phyloP scores from a whole-genome alignment of 345 rosid genomes.

The thale cress (Arabidopsis thaliana) region DNA sequence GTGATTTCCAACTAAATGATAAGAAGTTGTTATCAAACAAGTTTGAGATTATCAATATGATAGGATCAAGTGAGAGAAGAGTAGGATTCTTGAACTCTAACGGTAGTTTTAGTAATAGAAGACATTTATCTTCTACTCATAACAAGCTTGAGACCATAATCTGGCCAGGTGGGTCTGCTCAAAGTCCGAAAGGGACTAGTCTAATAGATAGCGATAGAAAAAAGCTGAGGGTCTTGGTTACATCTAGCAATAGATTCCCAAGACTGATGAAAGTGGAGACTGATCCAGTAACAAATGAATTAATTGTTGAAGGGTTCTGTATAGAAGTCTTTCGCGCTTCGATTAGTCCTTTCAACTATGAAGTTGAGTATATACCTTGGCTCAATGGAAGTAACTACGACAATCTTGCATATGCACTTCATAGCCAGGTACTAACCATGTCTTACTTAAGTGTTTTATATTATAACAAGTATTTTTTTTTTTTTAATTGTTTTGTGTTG shows the following conservation, averaged over 20 bases:
- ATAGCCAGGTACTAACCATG: slow-evolving; percentile 33
- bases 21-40: slow-evolving; percentile 30
- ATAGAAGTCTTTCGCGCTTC: slow-evolving; percentile 36
- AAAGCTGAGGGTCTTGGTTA: slow-evolving; percentile 48
- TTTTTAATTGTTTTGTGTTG: not conserved
- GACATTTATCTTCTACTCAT: slow-evolving; percentile 24
- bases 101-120: slow-evolving; percentile 35
- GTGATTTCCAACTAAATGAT: slow-evolving; percentile 36
- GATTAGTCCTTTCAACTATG: slow-evolving; percentile 35
- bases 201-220: not conserved
- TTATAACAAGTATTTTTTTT: not conserved
- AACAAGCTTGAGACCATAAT: slow-evolving; percentile 36
- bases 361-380: slow-evolving; percentile 37
- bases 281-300: slow-evolving; percentile 26
- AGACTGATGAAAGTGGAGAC: slow-evolving; percentile 25
- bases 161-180: slow-evolving; percentile 50
- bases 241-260: slow-evolving; percentile 40
- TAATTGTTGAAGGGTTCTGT: slow-evolving; percentile 27
- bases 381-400: slow-evolving; percentile 29
- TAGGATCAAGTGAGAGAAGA: slow-evolving; percentile 39
- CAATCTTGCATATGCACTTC: slow-evolving; percentile 27
- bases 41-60: slow-evolving; percentile 50
- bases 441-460: not conserved
- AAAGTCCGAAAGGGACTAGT: slow-evolving; percentile 28
- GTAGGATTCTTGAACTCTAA: slow-evolving; percentile 47